Evolutionary conservation across 1,284 basidiomycete species (phyloP), one percentile per base, ranked within the genome.

Genomic region (Coniophora puteana): DNA sequence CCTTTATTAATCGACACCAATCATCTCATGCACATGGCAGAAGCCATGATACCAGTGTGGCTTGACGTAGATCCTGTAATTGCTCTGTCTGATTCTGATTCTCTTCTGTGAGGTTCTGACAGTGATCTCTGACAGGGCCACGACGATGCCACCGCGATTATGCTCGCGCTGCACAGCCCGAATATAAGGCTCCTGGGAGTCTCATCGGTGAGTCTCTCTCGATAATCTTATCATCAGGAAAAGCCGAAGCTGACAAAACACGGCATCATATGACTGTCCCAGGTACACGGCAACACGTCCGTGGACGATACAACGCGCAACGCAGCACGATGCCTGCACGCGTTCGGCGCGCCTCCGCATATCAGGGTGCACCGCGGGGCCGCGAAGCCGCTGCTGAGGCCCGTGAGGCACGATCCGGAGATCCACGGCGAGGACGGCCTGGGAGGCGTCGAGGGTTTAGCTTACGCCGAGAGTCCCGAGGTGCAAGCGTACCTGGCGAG

Each of bases 351-450:
- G 3, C 66, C 74, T 1, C 51, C 62, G 2, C 50, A 70, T 29
- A 57, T 89, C 37, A 75, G 69, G 11, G 80, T 90, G 7, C 79
- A 79, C 53, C 74, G 77, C 1, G 89, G 89, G 4, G 83, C 83
- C 1, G 49, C 66, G 2, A 76, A 76, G 50, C 89, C 89, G 1
- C 68, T 91, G 7, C 58, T 80, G 12, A 66, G 72, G 27, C 58
- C 67, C 3, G 61, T 65, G 1, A 76, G 68, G 49, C 69, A 74
- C 34, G 80, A 78, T 53, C 71, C 84, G 5, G 80, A 88, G 52
- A 93, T 93, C 33, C 89, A 92, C 48, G 89, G 89, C 3, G 58
- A 63, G 7, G 84, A 88, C 49, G 89, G 89, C 0, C 71, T 93
- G 2, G 88, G 80, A 1, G 90, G 89, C 1, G 87, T 90, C 6